These are phyloP conservation scores for Epichloe baconii DNA, from an alignment of 2,329 filamentous ascomycete genomes.

Conservation along the genomic window DNA sequence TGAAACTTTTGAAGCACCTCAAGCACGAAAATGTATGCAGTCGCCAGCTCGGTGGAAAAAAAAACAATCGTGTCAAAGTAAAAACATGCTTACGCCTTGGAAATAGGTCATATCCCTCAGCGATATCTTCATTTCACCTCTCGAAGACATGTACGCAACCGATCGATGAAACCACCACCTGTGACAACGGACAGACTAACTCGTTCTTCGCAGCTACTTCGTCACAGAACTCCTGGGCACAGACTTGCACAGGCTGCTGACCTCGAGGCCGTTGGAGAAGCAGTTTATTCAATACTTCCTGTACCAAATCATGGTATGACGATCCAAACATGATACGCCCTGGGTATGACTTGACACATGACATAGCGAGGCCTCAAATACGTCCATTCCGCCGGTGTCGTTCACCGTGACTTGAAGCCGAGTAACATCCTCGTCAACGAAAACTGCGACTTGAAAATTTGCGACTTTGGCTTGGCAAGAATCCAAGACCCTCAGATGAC, in stretches of 20 bases:
- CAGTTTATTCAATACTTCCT: conserved; percentile 99
- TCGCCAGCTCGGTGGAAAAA: neutral
- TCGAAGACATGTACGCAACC: conserved; percentile 81
- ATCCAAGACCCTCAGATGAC: conserved; percentile 99
- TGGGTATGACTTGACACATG: conserved; percentile 7
- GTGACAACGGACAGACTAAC: conserved; percentile 8
- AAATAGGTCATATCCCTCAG: conserved; percentile 85
- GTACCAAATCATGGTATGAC: conserved; percentile 87
- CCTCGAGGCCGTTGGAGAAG: conserved; percentile 91
- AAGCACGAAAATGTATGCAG: conserved; percentile 82
- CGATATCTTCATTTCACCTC: conserved; percentile 98
- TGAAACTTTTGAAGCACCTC: conserved; percentile 94
- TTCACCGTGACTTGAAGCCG: conserved; percentile 94
- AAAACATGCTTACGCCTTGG: conserved; percentile 5
- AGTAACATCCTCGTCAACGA: conserved; percentile 99
- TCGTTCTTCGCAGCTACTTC: conserved; percentile 57
- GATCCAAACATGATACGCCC: too few relatives aligned
- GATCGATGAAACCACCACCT: conserved; percentile 3
- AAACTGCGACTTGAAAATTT: conserved; percentile 99
- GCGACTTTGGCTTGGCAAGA: conserved; percentile 92
- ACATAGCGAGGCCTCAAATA: conserved; percentile 89
- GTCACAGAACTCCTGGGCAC: conserved; percentile 96
- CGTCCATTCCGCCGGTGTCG: conserved; percentile 94
- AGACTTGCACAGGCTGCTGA: conserved; percentile 88
- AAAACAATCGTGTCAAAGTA: neutral